A percentile compares a stretch with the other conserved stretches of the same genome.
Conservation (phyloP, 805 yeast genomes). For the Candida arabinofermentans region DNA sequence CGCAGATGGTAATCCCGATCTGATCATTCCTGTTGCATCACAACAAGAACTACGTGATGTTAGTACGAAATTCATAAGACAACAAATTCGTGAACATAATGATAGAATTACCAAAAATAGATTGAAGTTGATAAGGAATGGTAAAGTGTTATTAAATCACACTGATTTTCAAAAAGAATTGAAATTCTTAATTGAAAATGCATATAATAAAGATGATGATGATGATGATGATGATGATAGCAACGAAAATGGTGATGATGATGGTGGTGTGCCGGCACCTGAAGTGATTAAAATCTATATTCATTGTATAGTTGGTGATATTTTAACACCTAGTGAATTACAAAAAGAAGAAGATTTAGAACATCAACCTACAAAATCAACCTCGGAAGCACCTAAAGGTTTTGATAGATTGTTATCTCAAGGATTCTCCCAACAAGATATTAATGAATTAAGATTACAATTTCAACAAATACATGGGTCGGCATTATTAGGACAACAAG, state of each 20-base stretch:
- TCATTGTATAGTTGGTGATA: conserved; percentile 78
- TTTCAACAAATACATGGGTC: conserved; percentile 66
- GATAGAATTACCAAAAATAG: conserved; percentile 37
- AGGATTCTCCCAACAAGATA: conserved; percentile 79
- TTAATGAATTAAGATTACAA: conserved; percentile 66
- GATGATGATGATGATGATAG: conserved; percentile 7
- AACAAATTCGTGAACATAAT: conserved; percentile 36
- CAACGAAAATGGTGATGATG: background rate
- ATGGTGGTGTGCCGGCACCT: background rate
- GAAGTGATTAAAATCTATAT: conserved; percentile 46
- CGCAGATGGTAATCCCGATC: conserved; percentile 42
- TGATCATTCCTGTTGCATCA: conserved; percentile 32
- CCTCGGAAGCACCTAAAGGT: conserved; percentile 71
- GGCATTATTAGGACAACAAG: conserved; percentile 22
- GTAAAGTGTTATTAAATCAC: conserved; percentile 56
- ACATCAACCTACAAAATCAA: conserved; percentile 45
- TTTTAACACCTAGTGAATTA: conserved; percentile 50
- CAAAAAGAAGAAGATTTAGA: conserved; percentile 58
- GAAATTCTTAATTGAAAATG: conserved; percentile 19
- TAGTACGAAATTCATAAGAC: conserved; percentile 37
- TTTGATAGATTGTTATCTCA: conserved; percentile 80
- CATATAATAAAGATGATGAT: conserved; percentile 14
- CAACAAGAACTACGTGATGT: conserved; percentile 26
- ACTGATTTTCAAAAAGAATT: conserved; percentile 54
- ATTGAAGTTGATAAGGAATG: conserved; percentile 64